Percentiles rank a stretch among this genome's conserved stretches.
These are phyloP conservation scores for Phytopythium vexans DNA, from an alignment of 352 stramenopile species.

Conservation along the genomic window DNA sequence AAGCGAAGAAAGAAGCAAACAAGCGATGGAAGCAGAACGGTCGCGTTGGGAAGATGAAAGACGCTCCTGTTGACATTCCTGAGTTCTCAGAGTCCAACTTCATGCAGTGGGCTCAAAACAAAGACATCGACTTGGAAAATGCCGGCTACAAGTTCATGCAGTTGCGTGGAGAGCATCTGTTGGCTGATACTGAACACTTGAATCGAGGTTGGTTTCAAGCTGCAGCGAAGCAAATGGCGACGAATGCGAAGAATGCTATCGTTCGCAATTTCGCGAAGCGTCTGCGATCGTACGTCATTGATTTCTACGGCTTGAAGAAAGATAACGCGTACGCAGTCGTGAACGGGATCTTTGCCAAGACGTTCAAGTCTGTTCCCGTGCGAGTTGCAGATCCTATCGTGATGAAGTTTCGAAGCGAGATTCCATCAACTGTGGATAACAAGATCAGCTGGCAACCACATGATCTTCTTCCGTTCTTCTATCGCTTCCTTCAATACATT, in stretches of 20 bases:
- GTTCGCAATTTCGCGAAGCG: conserved; percentile 5
- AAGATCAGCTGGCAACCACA: conserved; percentile 9
- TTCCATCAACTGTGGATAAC: neutral
- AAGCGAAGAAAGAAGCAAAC: neutral
- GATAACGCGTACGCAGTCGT: neutral
- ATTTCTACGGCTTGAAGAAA: neutral
- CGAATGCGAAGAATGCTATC: conserved; percentile 6
- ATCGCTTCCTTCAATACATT: conserved; percentile 4
- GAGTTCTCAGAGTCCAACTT: neutral
- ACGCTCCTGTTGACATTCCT: neutral
- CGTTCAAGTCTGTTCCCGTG: neutral
- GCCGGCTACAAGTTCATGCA: neutral
- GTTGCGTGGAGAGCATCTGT: neutral
- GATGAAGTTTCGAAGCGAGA: conserved; percentile 1
- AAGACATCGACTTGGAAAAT: neutral
- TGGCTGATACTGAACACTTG: neutral
- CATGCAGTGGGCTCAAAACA: too few relatives aligned
- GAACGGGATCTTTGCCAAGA: conserved; percentile 2
- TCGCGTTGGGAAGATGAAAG: conserved; percentile 1
- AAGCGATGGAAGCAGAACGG: neutral
- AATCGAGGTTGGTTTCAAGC: neutral
- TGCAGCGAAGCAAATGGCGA: conserved; percentile 5
- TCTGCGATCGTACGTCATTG: conserved; percentile 1
- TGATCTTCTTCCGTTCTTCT: conserved; percentile 5
- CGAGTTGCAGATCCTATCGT: neutral